These are phyloP conservation scores for Avena sativa DNA, from an alignment of 176 grass and related monocot species.

Conservation along the genomic window DNA sequence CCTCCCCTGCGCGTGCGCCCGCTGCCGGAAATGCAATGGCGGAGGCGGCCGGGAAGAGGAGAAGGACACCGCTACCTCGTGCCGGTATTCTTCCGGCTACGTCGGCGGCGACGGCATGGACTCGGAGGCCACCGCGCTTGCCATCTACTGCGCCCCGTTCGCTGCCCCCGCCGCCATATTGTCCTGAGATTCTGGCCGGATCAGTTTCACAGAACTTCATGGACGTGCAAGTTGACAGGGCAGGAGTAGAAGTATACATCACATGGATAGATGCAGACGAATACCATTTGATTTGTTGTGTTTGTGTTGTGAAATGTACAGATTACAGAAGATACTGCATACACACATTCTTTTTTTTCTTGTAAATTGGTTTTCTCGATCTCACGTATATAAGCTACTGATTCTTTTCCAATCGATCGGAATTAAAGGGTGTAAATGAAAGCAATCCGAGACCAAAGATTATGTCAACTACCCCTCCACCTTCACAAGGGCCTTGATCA, in stretches of 20 bases:
- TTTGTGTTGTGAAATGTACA: background rate
- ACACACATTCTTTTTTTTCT: too few relatives aligned
- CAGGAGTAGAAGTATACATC: background rate
- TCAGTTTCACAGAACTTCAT: background rate
- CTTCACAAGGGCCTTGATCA: too few relatives aligned
- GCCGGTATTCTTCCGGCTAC: conserved; percentile 37
- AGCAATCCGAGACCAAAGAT: too few relatives aligned
- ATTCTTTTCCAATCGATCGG: too few relatives aligned
- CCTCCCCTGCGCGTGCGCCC: background rate
- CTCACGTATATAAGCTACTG: too few relatives aligned
- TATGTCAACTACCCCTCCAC: too few relatives aligned
- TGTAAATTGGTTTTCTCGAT: too few relatives aligned
- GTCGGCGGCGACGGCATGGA: conserved; percentile 18
- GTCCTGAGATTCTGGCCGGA: conserved; percentile 42
- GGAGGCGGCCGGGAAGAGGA: conserved; percentile 1
- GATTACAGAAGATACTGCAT: background rate
- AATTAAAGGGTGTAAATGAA: too few relatives aligned
- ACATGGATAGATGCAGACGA: background rate
- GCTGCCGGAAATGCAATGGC: conserved; percentile 25
- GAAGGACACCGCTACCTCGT: conserved; percentile 21
- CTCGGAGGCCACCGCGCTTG: conserved; percentile 24
- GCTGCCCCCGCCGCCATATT: conserved; percentile 42
- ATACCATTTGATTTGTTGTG: conserved; percentile 24
- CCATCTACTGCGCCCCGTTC: conserved; percentile 47
- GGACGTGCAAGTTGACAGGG: background rate